Percentiles rank a stretch among this genome's conserved stretches.
Evolutionary conservation across 2,329 filamentous ascomycete species (phyloP).

Genomic region (Xylariaceae sp.): DNA sequence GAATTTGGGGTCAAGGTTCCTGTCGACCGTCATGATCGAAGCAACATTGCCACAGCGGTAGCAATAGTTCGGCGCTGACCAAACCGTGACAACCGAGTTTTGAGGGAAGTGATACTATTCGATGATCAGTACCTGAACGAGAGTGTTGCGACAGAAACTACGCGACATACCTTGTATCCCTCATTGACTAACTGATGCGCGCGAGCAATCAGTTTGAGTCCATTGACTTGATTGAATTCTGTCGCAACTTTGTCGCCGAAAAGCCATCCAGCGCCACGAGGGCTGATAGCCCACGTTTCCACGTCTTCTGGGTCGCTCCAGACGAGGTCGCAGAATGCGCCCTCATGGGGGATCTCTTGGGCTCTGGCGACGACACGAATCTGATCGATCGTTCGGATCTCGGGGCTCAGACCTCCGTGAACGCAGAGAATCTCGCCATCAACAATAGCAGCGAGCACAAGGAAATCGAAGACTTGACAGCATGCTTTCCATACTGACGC

Average conservation of each 20-base stretch:
- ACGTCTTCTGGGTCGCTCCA: conserved; percentile 98
- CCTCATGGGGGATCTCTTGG: conserved; percentile 96
- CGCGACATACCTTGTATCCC: conserved; percentile 80
- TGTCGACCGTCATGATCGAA: conserved; percentile 88
- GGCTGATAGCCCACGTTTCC: conserved; percentile 93
- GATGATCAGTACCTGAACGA: conserved; percentile 25
- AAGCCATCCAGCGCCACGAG: conserved; percentile 92
- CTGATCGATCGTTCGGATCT: conserved; percentile 96
- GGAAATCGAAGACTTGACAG: conserved; percentile 98
- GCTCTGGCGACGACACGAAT: conserved; percentile 98
- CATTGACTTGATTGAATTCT: conserved; percentile 96
- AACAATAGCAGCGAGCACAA: conserved; percentile 93
- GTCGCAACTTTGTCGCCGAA: conserved; percentile 97
- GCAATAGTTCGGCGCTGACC: conserved; percentile 95
- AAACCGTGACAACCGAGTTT: conserved; percentile 94
- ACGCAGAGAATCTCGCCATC: conserved; percentile 98
- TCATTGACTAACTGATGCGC: conserved; percentile 99
- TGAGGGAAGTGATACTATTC: conserved; percentile 82
- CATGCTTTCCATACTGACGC: conserved; percentile 99
- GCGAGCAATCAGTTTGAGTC: conserved; percentile 88
- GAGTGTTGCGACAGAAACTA: conserved; percentile 42
- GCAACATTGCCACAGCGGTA: conserved; percentile 95
- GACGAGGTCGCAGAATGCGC: conserved; percentile 94
- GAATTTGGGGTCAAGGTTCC: conserved; percentile 83
- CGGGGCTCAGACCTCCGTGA: conserved; percentile 82